Percentiles rank a stretch among this genome's conserved stretches.
phyloP scores from a whole-genome alignment of 495 filamentous ascomycete genomes.

The Penicillium dipodomyicola region DNA sequence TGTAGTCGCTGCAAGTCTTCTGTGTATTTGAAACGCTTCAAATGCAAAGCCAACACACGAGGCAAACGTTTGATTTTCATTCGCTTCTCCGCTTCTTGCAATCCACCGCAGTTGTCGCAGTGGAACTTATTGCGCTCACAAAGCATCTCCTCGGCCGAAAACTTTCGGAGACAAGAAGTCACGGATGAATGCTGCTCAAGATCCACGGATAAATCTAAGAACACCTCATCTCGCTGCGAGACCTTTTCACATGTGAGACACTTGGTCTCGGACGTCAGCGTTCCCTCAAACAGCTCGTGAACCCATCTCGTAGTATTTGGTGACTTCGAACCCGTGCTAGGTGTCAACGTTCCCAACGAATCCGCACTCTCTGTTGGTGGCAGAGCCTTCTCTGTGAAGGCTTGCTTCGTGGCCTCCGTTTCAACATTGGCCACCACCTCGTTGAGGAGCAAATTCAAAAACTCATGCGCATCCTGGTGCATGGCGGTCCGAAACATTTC shows the following conservation, averaged over 20 bases:
- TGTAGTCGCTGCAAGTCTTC: slow-evolving; percentile 90
- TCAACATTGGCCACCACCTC: slow-evolving; percentile 94
- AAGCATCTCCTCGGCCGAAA: slow-evolving; percentile 98
- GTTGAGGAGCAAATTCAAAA: slow-evolving; percentile 92
- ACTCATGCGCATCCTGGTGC: slow-evolving; percentile 98
- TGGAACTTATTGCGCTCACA: slow-evolving; percentile 99
- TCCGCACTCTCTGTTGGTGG: slow-evolving; percentile 40
- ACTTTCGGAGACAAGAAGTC: slow-evolving; percentile 90
- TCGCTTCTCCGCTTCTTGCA: slow-evolving; percentile 96
- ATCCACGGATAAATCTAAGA: slow-evolving; percentile 94
- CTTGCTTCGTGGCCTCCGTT: slow-evolving; percentile 63
- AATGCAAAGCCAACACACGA: slow-evolving; percentile 83
- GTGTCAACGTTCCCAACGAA: slow-evolving; percentile 40
- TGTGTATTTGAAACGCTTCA: slow-evolving; percentile 97
- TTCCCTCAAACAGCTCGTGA: slow-evolving; percentile 94
- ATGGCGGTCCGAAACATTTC: slow-evolving; percentile 96
- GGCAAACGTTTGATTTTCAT: slow-evolving; percentile 99
- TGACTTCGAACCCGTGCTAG: slow-evolving; percentile 46
- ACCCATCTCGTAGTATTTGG: slow-evolving; percentile 78
- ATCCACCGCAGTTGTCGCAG: slow-evolving; percentile 92
- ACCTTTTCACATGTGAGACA: slow-evolving; percentile 95
- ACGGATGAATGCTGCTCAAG: slow-evolving; percentile 94
- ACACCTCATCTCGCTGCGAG: slow-evolving; percentile 92
- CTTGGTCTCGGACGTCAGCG: slow-evolving; percentile 91
- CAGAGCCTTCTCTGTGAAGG: slow-evolving; percentile 37